Evolutionary conservation across 176 grass and related monocot species (phyloP).

Genomic region (Elaeis guineensis): DNA sequence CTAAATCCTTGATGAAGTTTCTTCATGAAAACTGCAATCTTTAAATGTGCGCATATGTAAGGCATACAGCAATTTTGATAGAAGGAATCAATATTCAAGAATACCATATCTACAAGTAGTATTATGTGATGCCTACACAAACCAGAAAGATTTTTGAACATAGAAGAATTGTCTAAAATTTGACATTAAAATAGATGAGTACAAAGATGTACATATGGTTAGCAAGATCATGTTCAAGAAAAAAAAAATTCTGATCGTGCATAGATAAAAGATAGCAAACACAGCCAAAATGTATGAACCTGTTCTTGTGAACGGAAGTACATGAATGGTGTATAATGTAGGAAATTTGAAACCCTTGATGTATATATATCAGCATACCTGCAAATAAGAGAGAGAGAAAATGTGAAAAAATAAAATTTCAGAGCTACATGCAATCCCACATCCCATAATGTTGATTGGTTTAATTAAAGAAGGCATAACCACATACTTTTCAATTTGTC

Average conservation of each 20-base stretch:
- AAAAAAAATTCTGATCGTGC: neutral
- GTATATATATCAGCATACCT: slow-evolving; percentile 99
- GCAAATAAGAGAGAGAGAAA: slow-evolving; percentile 16
- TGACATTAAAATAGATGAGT: neutral
- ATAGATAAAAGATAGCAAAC: slow-evolving; percentile 1
- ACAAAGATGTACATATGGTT: neutral
- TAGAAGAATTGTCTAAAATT: neutral
- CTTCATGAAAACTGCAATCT: too few relatives aligned
- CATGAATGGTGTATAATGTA: slow-evolving; percentile 96
- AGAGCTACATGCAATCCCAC: neutral
- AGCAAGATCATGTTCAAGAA: neutral
- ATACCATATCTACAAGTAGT: too few relatives aligned
- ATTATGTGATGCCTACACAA: too few relatives aligned
- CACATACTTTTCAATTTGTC: slow-evolving; percentile 90
- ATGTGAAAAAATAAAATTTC: neutral
- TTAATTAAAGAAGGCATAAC: neutral
- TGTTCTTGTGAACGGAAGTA: slow-evolving; percentile 95
- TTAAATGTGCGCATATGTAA: too few relatives aligned
- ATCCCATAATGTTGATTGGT: too few relatives aligned
- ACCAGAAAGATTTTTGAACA: neutral
- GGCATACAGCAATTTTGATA: too few relatives aligned
- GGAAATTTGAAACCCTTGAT: slow-evolving; percentile 95
- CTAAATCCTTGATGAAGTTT: too few relatives aligned
- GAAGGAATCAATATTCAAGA: too few relatives aligned
- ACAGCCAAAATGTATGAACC: slow-evolving; percentile 31